These are phyloP conservation scores for Aegilops longissima DNA, from an alignment of 176 grass and related monocot genomes.

Conservation along the genomic window DNA sequence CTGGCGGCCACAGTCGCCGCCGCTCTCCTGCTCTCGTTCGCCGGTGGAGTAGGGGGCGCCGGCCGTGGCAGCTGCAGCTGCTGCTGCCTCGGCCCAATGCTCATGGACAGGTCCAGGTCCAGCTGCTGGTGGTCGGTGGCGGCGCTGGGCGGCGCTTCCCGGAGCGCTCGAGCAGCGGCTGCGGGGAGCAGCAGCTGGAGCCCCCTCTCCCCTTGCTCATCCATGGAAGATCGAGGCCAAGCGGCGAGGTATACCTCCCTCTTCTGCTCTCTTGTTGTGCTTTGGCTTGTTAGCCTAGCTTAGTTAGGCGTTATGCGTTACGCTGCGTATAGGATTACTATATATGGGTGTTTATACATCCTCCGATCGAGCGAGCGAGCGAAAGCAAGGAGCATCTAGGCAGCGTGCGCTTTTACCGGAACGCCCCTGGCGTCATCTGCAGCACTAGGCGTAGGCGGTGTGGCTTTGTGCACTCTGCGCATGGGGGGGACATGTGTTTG, in stretches of 20 bases:
- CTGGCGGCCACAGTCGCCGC: neutral
- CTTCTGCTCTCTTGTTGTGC: neutral
- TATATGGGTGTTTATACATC: slow-evolving; percentile 24
- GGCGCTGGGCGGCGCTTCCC: neutral
- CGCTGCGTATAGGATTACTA: neutral
- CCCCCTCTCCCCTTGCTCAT: slow-evolving; percentile 54
- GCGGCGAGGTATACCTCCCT: neutral
- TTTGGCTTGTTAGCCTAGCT: slow-evolving; percentile 1
- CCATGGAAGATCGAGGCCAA: slow-evolving; percentile 47
- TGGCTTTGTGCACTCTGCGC: slow-evolving; percentile 1
- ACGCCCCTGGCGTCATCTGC: neutral
- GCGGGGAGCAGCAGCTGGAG: slow-evolving; percentile 59
- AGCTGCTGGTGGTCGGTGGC: slow-evolving; percentile 34
- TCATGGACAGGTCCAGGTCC: slow-evolving; percentile 85
- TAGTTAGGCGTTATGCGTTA: slow-evolving; percentile 13
- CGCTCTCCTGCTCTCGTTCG: slow-evolving; percentile 12
- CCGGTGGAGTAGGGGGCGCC: neutral
- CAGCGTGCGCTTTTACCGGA: slow-evolving; percentile 20
- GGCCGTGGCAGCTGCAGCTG: neutral
- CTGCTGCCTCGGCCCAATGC: slow-evolving; percentile 44
- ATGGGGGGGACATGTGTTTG: slow-evolving; percentile 3
- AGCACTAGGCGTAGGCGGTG: neutral
- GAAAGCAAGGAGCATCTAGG: neutral
- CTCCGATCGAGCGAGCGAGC: too few species aligned
- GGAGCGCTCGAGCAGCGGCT: neutral